These are phyloP conservation scores for Peniophora sp. DNA, from an alignment of 1,284 basidiomycete genomes.

Conservation along the genomic window DNA sequence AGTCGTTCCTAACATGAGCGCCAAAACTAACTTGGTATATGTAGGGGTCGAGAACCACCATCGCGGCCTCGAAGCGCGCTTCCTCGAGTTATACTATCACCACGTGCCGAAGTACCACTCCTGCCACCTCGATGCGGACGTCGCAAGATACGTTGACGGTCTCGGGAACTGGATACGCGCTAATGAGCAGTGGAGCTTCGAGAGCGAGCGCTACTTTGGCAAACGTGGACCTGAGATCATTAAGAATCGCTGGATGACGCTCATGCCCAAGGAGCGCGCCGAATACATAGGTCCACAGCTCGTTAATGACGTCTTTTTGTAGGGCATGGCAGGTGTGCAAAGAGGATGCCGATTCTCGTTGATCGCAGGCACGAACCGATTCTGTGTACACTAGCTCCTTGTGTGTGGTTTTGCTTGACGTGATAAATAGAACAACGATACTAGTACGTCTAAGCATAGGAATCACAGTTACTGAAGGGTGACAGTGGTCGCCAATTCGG, in stretches of 20 bases:
- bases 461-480: no score
- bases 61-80: constrained; percentile 17
- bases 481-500: no score
- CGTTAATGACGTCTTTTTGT: constrained; percentile 3
- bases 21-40: no score
- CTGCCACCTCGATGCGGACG: constrained; percentile 20
- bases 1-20: no score
- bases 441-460: no score
- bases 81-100: constrained; percentile 16
- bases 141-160: constrained; percentile 27
- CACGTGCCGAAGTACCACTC: constrained; percentile 25
- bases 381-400: no score
- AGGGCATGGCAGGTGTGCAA: no score
- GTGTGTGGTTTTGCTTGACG: no score
- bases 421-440: no score
- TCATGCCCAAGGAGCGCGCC: constrained; percentile 12
- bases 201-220: constrained; percentile 34
- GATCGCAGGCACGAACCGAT: no score
- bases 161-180: constrained; percentile 36
- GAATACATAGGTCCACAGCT: constrained; percentile 12
- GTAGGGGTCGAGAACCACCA: constrained; percentile 13
- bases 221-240: constrained; percentile 23
- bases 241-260: constrained; percentile 16
- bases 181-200: constrained; percentile 34
- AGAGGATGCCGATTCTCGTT: no score